Base-by-base conservation (phyloP, 305 asterid species). In the Lippia alba region DNA sequence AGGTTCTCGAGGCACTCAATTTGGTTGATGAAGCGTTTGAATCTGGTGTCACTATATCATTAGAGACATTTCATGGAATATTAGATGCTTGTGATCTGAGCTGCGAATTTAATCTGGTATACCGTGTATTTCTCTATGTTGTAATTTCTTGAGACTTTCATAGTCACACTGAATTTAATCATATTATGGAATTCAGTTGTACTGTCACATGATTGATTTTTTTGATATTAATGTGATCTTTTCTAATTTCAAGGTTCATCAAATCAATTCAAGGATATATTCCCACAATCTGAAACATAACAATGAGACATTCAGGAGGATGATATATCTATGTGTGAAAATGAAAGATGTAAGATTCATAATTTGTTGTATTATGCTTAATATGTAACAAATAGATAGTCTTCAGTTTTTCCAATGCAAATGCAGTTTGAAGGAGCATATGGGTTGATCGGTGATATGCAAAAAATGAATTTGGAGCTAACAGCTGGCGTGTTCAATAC, bases 341-440 rank as follows among this genome's bases (percentile, higher is more conserved):
- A 84, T 85, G 96, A 92, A 89, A 87, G 97, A 92, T 78, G 98
- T 89, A 81, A 89, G 85, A 65, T 68, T 70, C 59, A 41, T 62
- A 58, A 46, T 66, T 75, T 69, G 54, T 48, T 64, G 64, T 60
- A 56, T 66, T 50, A 33, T 48, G 56, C 58, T 59, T 64, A 63
- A 59, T 67, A 12, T 59, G 74, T 58, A 33, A 62, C 54, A 67
- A n/a, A 30, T 72, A 49, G 41, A 59, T 66, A 56, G 36, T 57
- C 69, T 67, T 48, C 33, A 70, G 16, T 67, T 76, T 66, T 60
- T 41, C 30, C 57, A 56, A 50, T 64, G 19, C 34, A 18, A 50
- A 62, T 79, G 85, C 92, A 92, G 98, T 90, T 87, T 84, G 86
- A 84, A 79, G 96, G 97, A 69, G 99, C 99, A 40, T 90, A 90